phyloP scores from a whole-genome alignment of 441 rosid genomes.

The Biscutella auriculata region DNA sequence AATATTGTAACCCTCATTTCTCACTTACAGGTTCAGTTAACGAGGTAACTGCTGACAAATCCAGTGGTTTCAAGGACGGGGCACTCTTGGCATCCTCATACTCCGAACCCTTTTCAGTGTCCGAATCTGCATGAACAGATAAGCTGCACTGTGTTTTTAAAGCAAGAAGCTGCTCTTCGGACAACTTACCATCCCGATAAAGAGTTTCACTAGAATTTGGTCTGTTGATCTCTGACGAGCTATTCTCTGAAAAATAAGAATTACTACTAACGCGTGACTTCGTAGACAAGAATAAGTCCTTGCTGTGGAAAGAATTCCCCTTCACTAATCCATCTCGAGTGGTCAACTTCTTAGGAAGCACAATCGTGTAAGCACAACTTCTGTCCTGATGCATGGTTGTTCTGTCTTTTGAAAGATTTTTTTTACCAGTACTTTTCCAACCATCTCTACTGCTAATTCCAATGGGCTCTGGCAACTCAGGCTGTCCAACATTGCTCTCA shows the following conservation, averaged over 20 bases:
- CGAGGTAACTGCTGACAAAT: conserved; percentile 26
- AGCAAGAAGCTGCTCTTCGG: conserved; percentile 27
- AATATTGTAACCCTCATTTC: too few species aligned
- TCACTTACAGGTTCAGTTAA: conserved; percentile 25
- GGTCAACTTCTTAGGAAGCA: conserved; percentile 32
- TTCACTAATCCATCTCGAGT: conserved; percentile 36
- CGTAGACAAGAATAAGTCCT: conserved; percentile 36
- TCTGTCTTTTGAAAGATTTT: conserved; percentile 45
- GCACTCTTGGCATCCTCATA: conserved; percentile 26
- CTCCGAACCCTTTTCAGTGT: conserved; percentile 28
- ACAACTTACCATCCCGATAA: conserved; percentile 18
- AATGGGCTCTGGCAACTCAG: conserved; percentile 43
- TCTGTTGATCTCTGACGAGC: conserved; percentile 36
- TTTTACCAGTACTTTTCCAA: conserved; percentile 66
- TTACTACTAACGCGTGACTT: conserved; percentile 27
- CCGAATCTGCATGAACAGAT: conserved; percentile 26
- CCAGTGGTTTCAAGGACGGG: conserved; percentile 21
- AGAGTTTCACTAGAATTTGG: conserved; percentile 23
- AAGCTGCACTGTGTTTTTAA: conserved; percentile 24
- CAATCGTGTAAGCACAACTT: conserved; percentile 32
- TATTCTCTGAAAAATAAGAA: conserved; percentile 32
- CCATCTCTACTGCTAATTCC: conserved; percentile 96
- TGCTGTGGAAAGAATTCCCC: conserved; percentile 27
- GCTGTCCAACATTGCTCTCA: conserved; percentile 21
- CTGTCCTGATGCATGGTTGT: conserved; percentile 60